These are phyloP conservation scores for Apiotrichum veenhuisii DNA, from an alignment of 1,284 basidiomycete genomes.

Conservation along the genomic window DNA sequence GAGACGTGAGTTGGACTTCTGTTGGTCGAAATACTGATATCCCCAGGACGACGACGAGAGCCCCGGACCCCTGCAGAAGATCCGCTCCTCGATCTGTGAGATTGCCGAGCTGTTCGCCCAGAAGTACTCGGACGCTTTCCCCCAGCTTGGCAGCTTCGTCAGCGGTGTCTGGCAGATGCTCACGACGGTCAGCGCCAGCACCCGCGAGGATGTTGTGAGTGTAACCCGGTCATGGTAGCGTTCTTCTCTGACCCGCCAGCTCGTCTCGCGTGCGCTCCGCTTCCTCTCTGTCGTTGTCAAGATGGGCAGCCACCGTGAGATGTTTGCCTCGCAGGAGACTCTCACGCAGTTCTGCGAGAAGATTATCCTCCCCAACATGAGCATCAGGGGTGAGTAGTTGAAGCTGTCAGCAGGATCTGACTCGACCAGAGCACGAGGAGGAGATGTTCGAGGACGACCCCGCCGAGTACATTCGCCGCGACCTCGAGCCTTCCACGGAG, in stretches of 20 bases:
- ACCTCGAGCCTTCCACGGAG: slow-evolving; percentile 59
- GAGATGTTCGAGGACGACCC: slow-evolving; percentile 98
- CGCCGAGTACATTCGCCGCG: slow-evolving; percentile 87
- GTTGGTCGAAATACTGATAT: slow-evolving; percentile 7
- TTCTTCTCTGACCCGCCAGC: slow-evolving; percentile 50
- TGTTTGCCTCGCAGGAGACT: slow-evolving; percentile 64
- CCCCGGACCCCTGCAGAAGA: slow-evolving; percentile 76
- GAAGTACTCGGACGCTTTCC: slow-evolving; percentile 83
- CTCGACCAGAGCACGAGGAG: slow-evolving; percentile 67
- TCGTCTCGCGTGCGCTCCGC: slow-evolving; percentile 86
- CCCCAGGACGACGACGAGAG: slow-evolving; percentile 72
- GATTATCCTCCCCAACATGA: slow-evolving; percentile 90
- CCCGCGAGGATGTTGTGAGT: slow-evolving; percentile 71
- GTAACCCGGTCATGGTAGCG: slow-evolving; percentile 29
- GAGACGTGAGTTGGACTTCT: slow-evolving; percentile 59
- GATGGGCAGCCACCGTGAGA: slow-evolving; percentile 66
- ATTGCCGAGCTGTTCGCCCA: slow-evolving; percentile 90
- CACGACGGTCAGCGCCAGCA: slow-evolving; percentile 64
- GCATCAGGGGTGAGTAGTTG: slow-evolving; percentile 59
- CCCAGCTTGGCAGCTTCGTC: slow-evolving; percentile 76
- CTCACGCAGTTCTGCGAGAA: slow-evolving; percentile 80
- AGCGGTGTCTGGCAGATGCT: slow-evolving; percentile 86
- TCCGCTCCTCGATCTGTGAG: slow-evolving; percentile 87
- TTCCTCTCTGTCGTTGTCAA: slow-evolving; percentile 93
- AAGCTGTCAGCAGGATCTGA: slow-evolving; percentile 6